phyloP scores from a whole-genome alignment of 345 rosid species.

The Reutealis trisperma region DNA sequence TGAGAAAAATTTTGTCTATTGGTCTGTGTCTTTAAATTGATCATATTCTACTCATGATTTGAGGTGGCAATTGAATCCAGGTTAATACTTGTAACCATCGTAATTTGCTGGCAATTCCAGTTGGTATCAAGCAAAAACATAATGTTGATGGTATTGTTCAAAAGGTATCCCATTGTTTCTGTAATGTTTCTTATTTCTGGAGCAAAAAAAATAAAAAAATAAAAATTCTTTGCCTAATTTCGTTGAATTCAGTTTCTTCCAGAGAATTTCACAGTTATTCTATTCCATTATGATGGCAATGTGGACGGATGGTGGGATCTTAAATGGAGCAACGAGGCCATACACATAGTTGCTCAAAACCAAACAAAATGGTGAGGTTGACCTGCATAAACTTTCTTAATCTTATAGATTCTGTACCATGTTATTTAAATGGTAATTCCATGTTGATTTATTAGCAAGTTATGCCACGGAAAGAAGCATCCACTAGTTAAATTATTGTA shows the following conservation, averaged over 20 bases:
- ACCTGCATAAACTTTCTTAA: not conserved
- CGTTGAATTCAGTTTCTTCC: constrained; percentile 82
- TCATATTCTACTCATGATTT: constrained; percentile 8
- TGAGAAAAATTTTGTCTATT: not conserved
- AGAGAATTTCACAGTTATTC: constrained; percentile 79
- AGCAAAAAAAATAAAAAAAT: not conserved
- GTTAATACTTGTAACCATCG: constrained; percentile 39
- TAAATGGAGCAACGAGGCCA: constrained; percentile 73
- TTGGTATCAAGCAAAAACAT: constrained; percentile 83
- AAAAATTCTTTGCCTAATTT: constrained; percentile 36
- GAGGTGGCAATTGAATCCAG: constrained; percentile 34
- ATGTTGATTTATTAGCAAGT: not conserved
- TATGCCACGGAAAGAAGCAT: not conserved
- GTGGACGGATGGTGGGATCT: constrained; percentile 83
- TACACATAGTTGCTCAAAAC: constrained; percentile 88
- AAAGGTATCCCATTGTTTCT: constrained; percentile 54
- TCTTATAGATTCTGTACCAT: not conserved
- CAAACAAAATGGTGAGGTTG: constrained; percentile 85
- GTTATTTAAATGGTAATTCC: not conserved
- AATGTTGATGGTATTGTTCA: constrained; percentile 67
- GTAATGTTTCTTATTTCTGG: not conserved
- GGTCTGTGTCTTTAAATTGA: constrained; percentile 1
- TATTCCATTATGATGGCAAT: constrained; percentile 93
- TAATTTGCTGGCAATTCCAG: constrained; percentile 84
- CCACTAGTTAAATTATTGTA: not conserved